Evolutionary conservation across 768 basidiomycete genomes (phyloP).

Genomic region (Mycena leptocephala): DNA sequence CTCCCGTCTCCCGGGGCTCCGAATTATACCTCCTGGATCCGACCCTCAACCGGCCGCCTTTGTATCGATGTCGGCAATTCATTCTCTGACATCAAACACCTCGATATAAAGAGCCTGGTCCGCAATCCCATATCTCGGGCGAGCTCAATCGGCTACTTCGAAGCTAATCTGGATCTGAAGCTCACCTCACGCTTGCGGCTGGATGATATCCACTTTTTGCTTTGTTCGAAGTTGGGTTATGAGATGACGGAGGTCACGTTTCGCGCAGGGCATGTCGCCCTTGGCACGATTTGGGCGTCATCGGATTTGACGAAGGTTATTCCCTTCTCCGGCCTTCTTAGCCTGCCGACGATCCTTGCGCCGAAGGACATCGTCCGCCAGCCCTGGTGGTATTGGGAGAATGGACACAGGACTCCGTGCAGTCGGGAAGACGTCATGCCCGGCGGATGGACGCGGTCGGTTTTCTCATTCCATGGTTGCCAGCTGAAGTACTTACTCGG

Average conservation of each 20-base stretch:
- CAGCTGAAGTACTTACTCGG: background rate
- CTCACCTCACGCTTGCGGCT: background rate
- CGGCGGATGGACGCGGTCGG: background rate
- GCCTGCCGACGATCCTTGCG: background rate
- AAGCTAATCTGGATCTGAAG: background rate
- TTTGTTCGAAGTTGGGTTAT: background rate
- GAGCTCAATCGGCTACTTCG: background rate
- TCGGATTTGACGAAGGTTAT: background rate
- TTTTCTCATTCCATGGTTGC: background rate
- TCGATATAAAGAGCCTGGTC: background rate
- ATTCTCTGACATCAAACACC: background rate
- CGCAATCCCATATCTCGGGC: background rate
- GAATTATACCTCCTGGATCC: constrained; percentile 14
- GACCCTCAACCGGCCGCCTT: constrained; percentile 2
- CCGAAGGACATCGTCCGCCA: background rate
- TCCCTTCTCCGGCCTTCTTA: background rate
- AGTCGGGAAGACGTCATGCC: background rate
- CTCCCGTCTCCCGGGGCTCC: background rate
- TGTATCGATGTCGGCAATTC: constrained; percentile 17
- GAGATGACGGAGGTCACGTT: constrained; percentile 9
- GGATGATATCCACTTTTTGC: constrained; percentile 8
- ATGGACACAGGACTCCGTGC: background rate
- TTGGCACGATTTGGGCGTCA: constrained; percentile 9
- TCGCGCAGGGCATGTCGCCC: background rate
- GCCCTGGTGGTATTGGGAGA: background rate